Base-by-base conservation (phyloP, 2,329 filamentous ascomycete species). In the Fusarium sp. region DNA sequence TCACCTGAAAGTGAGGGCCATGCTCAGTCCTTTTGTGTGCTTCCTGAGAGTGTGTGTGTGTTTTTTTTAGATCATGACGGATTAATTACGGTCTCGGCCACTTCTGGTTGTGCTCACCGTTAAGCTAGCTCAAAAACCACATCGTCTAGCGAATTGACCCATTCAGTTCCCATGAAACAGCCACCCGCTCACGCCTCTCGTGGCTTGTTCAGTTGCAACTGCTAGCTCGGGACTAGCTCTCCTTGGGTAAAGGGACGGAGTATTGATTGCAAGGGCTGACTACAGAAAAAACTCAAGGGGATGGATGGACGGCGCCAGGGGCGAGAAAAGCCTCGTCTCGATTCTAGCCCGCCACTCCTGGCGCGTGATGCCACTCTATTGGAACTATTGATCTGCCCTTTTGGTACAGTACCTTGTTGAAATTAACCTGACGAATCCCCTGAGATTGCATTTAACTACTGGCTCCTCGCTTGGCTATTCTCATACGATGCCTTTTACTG, bases 51-150 rank as follows among this genome's bases (percentile, higher is more conserved):
- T 30, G 30, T 10, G 30, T 59, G 15, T 32, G 30, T 32, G 30
- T 59, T 12, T 68, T 74, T 74, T 74, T 75, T 75, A 74, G 72
- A 75, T 66, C 72, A 72, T 74, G 69, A 65, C 69, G 72, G 72
- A 59, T 75, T 72, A 75, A 74, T 75, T 75, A 75, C 72, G 59
- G 69, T 43, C 60, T 60, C n/a, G 33, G 58, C 65, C 65, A 65
- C 56, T 33, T 45, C 64, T 71, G 68, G 71, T 66, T 25, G 58
- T 62, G 58, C 57, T 74, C 69, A 75, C 72, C 69, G 72, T 74
- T 72, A 59, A 60, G 59, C 72, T 74, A 72, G 65, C 52, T 63
- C 57, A 30, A 30, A 27, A 30, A 30, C 6, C 27, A 30, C 27
- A 30, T 30, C 27, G 27, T 30, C 27, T 30, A 30, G 27, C 47